A percentile compares a stretch with the other conserved stretches of the same genome.
Evolutionary conservation across 306 rosid genomes (phyloP).

Genomic region (Cajanus cajan): DNA sequence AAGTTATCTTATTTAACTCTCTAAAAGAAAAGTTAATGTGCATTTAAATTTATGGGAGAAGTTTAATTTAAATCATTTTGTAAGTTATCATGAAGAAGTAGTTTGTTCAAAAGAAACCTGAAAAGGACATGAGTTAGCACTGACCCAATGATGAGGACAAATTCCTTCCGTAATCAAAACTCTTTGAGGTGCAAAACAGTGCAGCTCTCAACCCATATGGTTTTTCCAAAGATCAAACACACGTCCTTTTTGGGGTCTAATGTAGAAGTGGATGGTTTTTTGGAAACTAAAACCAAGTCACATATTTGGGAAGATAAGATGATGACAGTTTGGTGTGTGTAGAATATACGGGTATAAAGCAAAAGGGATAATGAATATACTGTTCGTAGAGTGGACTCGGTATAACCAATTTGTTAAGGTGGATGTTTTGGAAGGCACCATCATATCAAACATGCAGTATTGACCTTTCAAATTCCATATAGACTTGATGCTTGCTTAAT

Average conservation of each 20-base stretch:
- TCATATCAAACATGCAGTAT: neutral
- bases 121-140: no score
- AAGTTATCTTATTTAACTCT: no score
- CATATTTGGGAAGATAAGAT: neutral
- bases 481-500: neutral
- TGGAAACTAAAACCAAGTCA: neutral
- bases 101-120: no score
- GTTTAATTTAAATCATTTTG: no score
- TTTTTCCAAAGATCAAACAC: no score
- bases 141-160: no score
- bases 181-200: no score
- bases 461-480: neutral
- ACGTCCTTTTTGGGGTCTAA: neutral
- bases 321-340: neutral
- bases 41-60: no score
- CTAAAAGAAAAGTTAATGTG: no score
- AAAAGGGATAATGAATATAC: neutral
- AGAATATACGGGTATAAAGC: neutral
- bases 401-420: neutral
- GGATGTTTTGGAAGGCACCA: neutral
- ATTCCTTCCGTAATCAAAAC: no score
- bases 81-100: no score
- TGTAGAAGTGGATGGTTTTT: neutral
- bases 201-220: no score
- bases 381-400: neutral